Evolutionary conservation across 1,139 yeast genomes (phyloP).

Genomic region (Scheffersomyces insectosa): DNA sequence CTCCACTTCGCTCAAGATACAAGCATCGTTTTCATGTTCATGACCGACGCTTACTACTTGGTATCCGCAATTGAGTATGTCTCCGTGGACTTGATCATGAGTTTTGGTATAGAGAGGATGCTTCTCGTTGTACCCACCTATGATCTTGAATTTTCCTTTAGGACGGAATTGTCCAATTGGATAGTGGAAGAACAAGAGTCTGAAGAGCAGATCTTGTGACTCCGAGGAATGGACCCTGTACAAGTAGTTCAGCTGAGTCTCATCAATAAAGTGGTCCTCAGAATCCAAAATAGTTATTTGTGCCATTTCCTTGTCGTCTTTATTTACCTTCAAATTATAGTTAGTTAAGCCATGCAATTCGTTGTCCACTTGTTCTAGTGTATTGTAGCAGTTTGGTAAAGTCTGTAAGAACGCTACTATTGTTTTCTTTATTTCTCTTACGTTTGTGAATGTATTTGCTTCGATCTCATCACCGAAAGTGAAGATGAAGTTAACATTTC

Average conservation of each 20-base stretch:
- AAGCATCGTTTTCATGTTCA: constrained; percentile 59
- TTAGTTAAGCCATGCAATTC: constrained; percentile 38
- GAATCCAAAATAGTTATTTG: constrained; percentile 38
- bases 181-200: constrained; percentile 48
- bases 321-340: constrained; percentile 28
- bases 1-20: constrained; percentile 25
- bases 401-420: constrained; percentile 26
- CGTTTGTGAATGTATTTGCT: constrained; percentile 5
- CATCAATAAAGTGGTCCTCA: constrained; percentile 26
- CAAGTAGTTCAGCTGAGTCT: constrained; percentile 29
- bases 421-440: constrained; percentile 4
- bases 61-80: constrained; percentile 38
- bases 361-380: constrained; percentile 12
- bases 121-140: constrained; percentile 52
- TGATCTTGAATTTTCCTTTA: constrained; percentile 44
- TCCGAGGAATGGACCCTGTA: constrained; percentile 12
- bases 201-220: constrained; percentile 19
- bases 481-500: constrained; percentile 33
- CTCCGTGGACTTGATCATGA: constrained; percentile 35
- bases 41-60: constrained; percentile 53
- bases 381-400: constrained; percentile 42
- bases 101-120: constrained; percentile 37
- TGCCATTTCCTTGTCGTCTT: constrained; percentile 20
- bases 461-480: constrained; percentile 41
- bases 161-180: constrained; percentile 58